Evolutionary conservation across 352 stramenopile genomes (phyloP).

Genomic region (Pseudoperonospora humuli): DNA sequence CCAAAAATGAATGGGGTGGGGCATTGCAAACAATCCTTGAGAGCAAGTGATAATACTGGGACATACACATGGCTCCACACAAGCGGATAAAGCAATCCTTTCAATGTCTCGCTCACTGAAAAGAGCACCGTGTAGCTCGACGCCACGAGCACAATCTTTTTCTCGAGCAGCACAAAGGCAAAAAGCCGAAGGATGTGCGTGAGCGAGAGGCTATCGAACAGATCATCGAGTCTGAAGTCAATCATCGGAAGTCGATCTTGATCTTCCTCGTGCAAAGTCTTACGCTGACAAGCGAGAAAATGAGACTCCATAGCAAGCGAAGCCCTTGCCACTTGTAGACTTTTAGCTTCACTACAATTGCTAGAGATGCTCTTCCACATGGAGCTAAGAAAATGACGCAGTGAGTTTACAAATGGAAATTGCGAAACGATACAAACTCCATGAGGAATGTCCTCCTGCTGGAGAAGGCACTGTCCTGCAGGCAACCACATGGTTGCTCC

Average conservation of each 20-base stretch:
- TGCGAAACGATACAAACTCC: constrained; percentile 51
- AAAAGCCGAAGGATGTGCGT: constrained; percentile 56
- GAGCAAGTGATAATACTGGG: constrained; percentile 46
- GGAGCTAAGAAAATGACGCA: constrained; percentile 32
- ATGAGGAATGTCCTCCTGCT: constrained; percentile 6
- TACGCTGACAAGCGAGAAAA: constrained; percentile 2
- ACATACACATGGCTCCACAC: constrained; percentile 73
- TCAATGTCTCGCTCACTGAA: constrained; percentile 44
- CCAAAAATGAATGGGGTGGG: constrained; percentile 77
- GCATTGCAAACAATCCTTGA: constrained; percentile 66
- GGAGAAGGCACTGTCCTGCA: no score
- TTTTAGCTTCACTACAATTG: not conserved
- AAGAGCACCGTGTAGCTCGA: constrained; percentile 63
- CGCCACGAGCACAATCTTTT: constrained; percentile 65
- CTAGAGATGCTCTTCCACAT: constrained; percentile 13
- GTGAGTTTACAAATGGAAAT: constrained; percentile 40
- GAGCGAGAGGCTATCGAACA: constrained; percentile 54
- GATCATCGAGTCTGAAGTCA: constrained; percentile 36
- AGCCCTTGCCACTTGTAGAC: not conserved
- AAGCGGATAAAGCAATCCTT: constrained; percentile 46
- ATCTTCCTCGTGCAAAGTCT: no score
- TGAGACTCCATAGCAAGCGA: constrained; percentile 3
- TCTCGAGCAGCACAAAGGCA: constrained; percentile 53
- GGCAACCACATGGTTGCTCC: no score
- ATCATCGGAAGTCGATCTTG: constrained; percentile 6